Base-by-base conservation (phyloP, 1,284 basidiomycete genomes). In the Pascua guehoae region DNA sequence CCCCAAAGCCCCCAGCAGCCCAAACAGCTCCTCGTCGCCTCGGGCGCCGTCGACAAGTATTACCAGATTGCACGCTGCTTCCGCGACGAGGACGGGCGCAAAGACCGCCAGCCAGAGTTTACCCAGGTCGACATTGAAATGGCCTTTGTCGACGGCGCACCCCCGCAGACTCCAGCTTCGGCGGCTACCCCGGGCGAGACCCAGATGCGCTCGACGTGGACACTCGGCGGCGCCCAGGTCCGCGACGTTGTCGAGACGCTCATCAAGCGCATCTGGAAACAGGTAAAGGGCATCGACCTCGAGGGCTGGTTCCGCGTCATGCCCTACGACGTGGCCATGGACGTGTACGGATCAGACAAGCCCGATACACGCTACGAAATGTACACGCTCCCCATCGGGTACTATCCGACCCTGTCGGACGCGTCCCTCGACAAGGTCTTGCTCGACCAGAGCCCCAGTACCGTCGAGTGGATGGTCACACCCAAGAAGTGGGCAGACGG, bases 91-190 rank as follows among this genome's bases (percentile, higher is more conserved):
- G 91, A 92, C 70, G 91, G 91, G 2, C 83, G 93, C 57, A 92
- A 89, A 75, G 93, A 97, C 76, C 84, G 93, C 37, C 94, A 97
- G 72, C 92, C 94, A 0, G 94, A 97, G 76, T 97, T 97, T 76
- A 97, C 94, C 17, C 93, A 97, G 78, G 82, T 97, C 62, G 94
- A 97, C 84, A 77, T 97, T 62, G 94, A 97, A 79, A 94, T 97
- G 89, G 91, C 88, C 2, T 97, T 90, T 76, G 87, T 96, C 32
- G 87, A 87, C 17, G 96, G 93, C 12, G 65, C 72, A 2, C 60
- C 61, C 84, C 84, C 85, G 47, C 61, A 61, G 45, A 32, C 24
- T 32, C 24, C 24, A 3, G 24, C 24, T 32, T 56, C 55, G 69
- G 55, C 55, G 69, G 55, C 12, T 32, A 32, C 24, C 4, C 24